These are phyloP conservation scores for Fusarium kyushuense DNA, from an alignment of 2,329 filamentous ascomycete genomes.

Conservation along the genomic window DNA sequence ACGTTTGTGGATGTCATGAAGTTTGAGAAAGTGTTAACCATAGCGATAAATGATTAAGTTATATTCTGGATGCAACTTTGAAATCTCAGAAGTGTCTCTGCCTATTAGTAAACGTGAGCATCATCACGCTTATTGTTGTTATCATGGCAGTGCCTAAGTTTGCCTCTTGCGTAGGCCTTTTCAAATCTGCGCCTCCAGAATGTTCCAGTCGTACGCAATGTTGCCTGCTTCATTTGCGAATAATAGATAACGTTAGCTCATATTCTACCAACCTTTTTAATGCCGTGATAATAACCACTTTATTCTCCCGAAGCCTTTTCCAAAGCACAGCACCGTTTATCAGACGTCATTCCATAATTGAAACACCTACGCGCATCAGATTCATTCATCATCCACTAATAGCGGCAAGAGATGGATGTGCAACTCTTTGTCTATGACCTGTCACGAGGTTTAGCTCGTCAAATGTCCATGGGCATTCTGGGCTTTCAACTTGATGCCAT, in stretches of 20 bases:
- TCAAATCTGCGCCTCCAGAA: conserved; percentile 40
- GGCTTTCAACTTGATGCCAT: conserved; percentile 84
- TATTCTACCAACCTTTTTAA: not conserved
- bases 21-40: conserved; percentile 12
- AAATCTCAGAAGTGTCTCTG: not conserved
- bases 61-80: not conserved
- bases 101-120: not conserved
- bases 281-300: not conserved
- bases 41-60: not conserved
- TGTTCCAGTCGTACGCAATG: conserved; percentile 46
- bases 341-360: not conserved
- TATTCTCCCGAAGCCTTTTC: not conserved
- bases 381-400: not conserved
- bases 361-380: not conserved
- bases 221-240: conserved; percentile 37
- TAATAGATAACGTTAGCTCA: not conserved
- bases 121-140: not conserved
- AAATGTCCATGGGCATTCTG: conserved; percentile 66
- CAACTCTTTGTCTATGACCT: conserved; percentile 84
- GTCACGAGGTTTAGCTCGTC: conserved; percentile 69
- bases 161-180: conserved; percentile 14
- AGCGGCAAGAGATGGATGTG: conserved; percentile 71
- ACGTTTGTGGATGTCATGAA: conserved; percentile 32
- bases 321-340: not conserved
- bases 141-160: not conserved